Percentiles rank a stretch among this genome's conserved stretches.
Conservation (phyloP, 768 basidiomycete genomes). For the Lactarius tabidus region DNA sequence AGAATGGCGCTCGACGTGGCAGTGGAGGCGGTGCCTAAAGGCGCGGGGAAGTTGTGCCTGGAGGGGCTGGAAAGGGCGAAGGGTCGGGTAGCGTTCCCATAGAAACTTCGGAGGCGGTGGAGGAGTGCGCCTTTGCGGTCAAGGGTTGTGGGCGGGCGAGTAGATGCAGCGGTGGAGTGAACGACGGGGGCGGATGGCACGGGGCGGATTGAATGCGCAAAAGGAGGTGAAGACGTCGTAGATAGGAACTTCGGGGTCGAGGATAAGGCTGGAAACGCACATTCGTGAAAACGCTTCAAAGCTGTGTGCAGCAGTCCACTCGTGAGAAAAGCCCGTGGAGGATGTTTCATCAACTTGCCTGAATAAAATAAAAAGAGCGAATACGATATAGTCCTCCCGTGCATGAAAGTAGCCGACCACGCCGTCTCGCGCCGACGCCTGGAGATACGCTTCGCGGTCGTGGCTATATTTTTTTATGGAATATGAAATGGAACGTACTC, state of each 20-base stretch:
- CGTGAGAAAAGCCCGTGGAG: not conserved
- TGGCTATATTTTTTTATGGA: too few relatives aligned
- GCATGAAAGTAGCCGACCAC: slow-evolving; percentile 72
- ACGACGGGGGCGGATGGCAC: slow-evolving; percentile 29
- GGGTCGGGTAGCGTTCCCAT: slow-evolving; percentile 47
- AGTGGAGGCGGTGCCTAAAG: slow-evolving; percentile 12
- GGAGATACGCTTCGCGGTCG: too few relatives aligned
- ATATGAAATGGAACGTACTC: too few relatives aligned
- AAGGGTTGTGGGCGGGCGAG: slow-evolving; percentile 37
- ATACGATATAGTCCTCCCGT: slow-evolving; percentile 90
- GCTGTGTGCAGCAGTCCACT: slow-evolving; percentile 46
- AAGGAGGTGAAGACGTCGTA: slow-evolving; percentile 45
- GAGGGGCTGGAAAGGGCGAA: slow-evolving; percentile 43
- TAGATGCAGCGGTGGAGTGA: slow-evolving; percentile 16
- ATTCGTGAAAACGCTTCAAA: slow-evolving; percentile 86
- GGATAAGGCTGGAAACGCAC: slow-evolving; percentile 80
- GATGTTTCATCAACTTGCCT: slow-evolving; percentile 50
- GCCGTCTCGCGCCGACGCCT: too few relatives aligned
- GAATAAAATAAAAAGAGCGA: slow-evolving; percentile 81
- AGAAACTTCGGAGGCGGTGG: slow-evolving; percentile 43
- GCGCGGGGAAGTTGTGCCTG: not conserved
- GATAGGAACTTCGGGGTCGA: slow-evolving; percentile 73
- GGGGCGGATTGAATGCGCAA: slow-evolving; percentile 31
- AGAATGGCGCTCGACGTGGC: slow-evolving; percentile 22
- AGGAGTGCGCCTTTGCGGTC: slow-evolving; percentile 45